A percentile compares a stretch with the other conserved stretches of the same genome.
Evolutionary conservation across 768 basidiomycete species (phyloP).

Genomic region (Xerocomellus amylosporus): DNA sequence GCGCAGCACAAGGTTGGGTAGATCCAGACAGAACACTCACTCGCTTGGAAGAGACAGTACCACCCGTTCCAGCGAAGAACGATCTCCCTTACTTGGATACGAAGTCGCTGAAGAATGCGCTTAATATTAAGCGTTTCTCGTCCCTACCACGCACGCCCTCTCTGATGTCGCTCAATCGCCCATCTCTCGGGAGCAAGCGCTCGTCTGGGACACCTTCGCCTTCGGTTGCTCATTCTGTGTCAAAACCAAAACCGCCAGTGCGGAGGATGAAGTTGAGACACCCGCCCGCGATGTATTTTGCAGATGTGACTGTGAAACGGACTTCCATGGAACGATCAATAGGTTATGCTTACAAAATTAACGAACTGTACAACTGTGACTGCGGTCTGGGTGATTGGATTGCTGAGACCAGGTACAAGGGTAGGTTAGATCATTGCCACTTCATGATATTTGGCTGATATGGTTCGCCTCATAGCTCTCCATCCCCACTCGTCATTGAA

Average conservation of each 20-base stretch:
- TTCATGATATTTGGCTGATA: slow-evolving; percentile 3
- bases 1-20: slow-evolving; percentile 10
- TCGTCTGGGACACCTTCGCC: slow-evolving; percentile 27
- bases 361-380: slow-evolving; percentile 72
- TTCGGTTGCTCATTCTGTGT: slow-evolving; percentile 34
- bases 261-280: slow-evolving; percentile 38
- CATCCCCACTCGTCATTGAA: slow-evolving; percentile 23
- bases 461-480: slow-evolving; percentile 11
- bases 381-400: slow-evolving; percentile 82
- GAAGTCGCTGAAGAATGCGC: slow-evolving; percentile 25
- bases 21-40: slow-evolving; percentile 19
- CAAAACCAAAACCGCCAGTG: slow-evolving; percentile 18
- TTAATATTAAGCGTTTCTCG: slow-evolving; percentile 44
- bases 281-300: slow-evolving; percentile 69
- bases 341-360: slow-evolving; percentile 79
- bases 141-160: slow-evolving; percentile 70
- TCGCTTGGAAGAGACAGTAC: slow-evolving; percentile 20
- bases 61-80: slow-evolving; percentile 31
- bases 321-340: slow-evolving; percentile 64
- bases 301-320: slow-evolving; percentile 56
- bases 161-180: slow-evolving; percentile 38
- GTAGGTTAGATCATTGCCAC: slow-evolving; percentile 35
- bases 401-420: slow-evolving; percentile 48
- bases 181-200: slow-evolving; percentile 21
- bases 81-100: slow-evolving; percentile 23